These are phyloP conservation scores for Orobanche coerulescens DNA, from an alignment of 257 asterid genomes.

Conservation along the genomic window DNA sequence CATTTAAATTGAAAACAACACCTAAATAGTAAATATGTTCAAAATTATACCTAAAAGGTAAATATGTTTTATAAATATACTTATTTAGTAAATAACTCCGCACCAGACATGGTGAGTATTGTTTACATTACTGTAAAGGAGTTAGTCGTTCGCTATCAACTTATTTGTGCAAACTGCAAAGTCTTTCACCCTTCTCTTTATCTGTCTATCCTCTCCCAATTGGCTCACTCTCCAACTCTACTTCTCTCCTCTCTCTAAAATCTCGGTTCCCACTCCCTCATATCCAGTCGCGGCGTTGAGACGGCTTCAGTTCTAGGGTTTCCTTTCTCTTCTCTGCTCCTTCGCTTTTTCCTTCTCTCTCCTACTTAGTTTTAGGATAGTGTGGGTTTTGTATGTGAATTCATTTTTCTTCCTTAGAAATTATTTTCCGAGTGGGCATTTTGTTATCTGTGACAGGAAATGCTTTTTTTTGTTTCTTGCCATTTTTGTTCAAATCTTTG, in stretches of 20 bases:
- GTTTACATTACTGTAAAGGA: too few species aligned
- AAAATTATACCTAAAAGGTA: too few species aligned
- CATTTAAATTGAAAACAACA: too few species aligned
- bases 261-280: background rate
- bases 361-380: background rate
- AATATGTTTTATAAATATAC: too few species aligned
- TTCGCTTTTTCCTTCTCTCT: background rate
- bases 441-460: too few species aligned
- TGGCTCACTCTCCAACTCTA: slow-evolving; percentile 15
- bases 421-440: background rate
- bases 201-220: too few species aligned
- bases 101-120: too few species aligned
- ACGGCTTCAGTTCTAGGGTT: slow-evolving; percentile 25
- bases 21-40: too few species aligned
- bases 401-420: background rate
- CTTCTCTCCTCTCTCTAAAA: slow-evolving; percentile 12
- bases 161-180: too few species aligned
- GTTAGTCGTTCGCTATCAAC: too few species aligned
- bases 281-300: slow-evolving; percentile 10
- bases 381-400: background rate
- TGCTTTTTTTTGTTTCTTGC: background rate
- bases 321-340: slow-evolving; percentile 10
- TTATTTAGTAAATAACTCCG: too few species aligned
- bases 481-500: slow-evolving; percentile 6
- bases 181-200: too few species aligned